Conservation (phyloP, 306 rosid genomes). For the Crotalaria pallida region DNA sequence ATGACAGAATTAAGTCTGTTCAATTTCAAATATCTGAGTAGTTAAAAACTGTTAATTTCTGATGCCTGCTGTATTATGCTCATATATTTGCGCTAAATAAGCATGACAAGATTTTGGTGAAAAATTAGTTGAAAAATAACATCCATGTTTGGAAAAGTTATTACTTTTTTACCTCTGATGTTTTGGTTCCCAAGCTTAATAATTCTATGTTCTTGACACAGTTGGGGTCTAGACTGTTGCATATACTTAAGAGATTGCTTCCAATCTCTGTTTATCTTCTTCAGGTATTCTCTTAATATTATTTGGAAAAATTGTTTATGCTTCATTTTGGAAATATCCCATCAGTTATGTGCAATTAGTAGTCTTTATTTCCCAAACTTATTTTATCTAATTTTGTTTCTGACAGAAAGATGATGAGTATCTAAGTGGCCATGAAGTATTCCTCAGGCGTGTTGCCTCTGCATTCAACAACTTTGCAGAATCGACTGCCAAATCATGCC, state of each 20-base stretch:
- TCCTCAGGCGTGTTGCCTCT: slow-evolving; percentile 87
- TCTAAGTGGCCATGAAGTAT: slow-evolving; percentile 89
- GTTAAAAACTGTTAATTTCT: neutral
- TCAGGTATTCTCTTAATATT: slow-evolving; percentile 50
- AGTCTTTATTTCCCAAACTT: neutral
- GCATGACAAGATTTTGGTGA: neutral
- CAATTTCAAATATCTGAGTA: neutral
- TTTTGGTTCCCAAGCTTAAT: slow-evolving; percentile 5
- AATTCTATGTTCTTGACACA: slow-evolving; percentile 37
- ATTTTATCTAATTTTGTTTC: slow-evolving; percentile 19
- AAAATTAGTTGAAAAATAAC: neutral
- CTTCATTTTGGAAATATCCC: slow-evolving; percentile 3
- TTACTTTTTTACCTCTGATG: neutral
- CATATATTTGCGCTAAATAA: neutral
- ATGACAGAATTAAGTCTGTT: neutral
- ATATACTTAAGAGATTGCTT: slow-evolving; percentile 91
- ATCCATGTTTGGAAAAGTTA: neutral
- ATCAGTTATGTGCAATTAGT: slow-evolving; percentile 11
- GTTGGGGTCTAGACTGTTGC: slow-evolving; percentile 87
- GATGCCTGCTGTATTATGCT: neutral
- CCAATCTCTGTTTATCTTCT: slow-evolving; percentile 92
- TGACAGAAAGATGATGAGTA: slow-evolving; percentile 91
- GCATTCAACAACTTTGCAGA: slow-evolving; percentile 93
- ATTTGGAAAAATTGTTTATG: slow-evolving; percentile 3
- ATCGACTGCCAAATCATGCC: slow-evolving; percentile 84